phyloP scores from a whole-genome alignment of 2,329 filamentous ascomycete genomes.

The Pseudogymnoascus sp. region DNA sequence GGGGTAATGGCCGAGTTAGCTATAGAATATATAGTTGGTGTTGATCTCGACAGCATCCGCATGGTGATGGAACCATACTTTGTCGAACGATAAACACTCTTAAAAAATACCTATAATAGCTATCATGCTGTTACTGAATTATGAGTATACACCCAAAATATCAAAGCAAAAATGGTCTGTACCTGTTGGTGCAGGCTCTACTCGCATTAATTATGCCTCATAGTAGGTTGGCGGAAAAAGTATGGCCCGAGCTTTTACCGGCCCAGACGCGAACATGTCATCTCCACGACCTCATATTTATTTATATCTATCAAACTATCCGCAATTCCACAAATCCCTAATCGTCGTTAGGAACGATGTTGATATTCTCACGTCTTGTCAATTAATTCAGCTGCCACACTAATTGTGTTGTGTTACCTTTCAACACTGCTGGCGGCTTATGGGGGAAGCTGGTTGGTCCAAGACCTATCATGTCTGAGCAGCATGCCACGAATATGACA shows the following conservation, averaged over 20 bases:
- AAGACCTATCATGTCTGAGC: neutral
- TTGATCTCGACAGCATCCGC: neutral
- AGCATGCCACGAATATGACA: neutral
- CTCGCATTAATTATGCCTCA: too few relatives aligned
- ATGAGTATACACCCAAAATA: too few relatives aligned
- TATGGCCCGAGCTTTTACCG: conserved; percentile 6
- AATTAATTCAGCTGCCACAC: neutral
- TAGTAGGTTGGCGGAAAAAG: neutral
- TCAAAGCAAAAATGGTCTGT: neutral
- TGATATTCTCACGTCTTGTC: neutral
- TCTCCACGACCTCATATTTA: neutral
- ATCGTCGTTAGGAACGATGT: neutral
- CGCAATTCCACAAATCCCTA: neutral
- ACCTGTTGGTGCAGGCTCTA: neutral
- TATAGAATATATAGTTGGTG: neutral
- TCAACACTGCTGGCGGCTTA: neutral
- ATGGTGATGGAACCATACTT: too few relatives aligned
- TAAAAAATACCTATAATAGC: too few relatives aligned
- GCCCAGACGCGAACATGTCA: neutral
- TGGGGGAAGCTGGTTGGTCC: neutral
- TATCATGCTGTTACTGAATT: neutral
- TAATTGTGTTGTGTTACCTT: neutral
- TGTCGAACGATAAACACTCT: too few relatives aligned
- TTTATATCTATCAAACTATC: neutral
- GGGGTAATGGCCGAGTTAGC: neutral